Evolutionary conservation across 2,329 filamentous ascomycete species (phyloP), one percentile per base, ranked within the genome.

Genomic region (Alternaria brassicae): DNA sequence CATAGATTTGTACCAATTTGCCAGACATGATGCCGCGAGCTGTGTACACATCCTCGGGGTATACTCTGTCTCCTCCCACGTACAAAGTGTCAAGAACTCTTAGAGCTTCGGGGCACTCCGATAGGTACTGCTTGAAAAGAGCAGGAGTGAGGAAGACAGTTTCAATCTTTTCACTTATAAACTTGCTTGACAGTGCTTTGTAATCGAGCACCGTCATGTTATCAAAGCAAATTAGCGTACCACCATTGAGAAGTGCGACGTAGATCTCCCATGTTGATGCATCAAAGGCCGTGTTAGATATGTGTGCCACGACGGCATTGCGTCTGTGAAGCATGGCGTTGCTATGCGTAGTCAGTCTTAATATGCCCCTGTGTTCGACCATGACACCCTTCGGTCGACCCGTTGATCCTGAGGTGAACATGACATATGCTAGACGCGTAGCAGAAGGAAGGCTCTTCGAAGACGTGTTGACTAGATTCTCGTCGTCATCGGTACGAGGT

Each of bases 371-470:
- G 7, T 90, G 88, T 9, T 85, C 85, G 58, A 88, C 84, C 32
- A 87, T 84, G 15, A 87, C 83, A 3, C 85, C 87, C 53, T 86
- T 85, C 0, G 85, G 84, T 50, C 80, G 81, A 49, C 66, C 63
- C n/a, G 65, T 71, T 6, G 77, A 67, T 17, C 70, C 68, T 19
- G 81, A 81, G 0, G 83, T 84, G 60, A 89, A 86, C 4, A 90
- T 82, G 6, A 88, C 79, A 66, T 86, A 89, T 0, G 87, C 86
- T 4, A 81, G 36, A 13, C 36, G 17, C 7, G n/a, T 19, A 13
- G 36, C 36, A 9, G n/a, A 19, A 9, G 36, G 36, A 27, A 27
- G 25, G 25, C 25, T 27, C 8, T 27, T 8, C 8, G 25, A 27
- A 8, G 8, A 27, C 8, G 6, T 8, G 25, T 27, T 27, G 25